Percentiles rank a stretch among this genome's conserved stretches.
Conservation (phyloP, 805 yeast genomes). For the Monosporozyma siamensis region DNA sequence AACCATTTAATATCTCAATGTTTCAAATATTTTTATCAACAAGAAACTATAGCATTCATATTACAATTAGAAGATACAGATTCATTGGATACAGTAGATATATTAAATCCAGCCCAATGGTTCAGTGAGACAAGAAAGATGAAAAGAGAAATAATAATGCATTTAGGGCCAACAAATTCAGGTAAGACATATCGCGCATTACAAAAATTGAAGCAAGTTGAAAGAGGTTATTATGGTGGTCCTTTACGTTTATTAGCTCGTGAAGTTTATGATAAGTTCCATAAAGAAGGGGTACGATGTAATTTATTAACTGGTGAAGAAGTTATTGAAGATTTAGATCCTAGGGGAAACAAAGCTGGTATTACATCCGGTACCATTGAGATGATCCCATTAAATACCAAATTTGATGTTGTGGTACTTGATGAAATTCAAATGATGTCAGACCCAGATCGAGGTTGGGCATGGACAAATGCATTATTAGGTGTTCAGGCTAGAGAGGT, state of each 20-base stretch:
- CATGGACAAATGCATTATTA: conserved; percentile 86
- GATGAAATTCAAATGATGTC: conserved; percentile 96
- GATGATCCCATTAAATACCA: conserved; percentile 64
- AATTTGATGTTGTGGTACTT: conserved; percentile 78
- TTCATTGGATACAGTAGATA: conserved; percentile 29
- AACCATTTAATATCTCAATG: conserved; percentile 11
- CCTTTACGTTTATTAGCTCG: conserved; percentile 86
- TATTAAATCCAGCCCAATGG: conserved; percentile 63
- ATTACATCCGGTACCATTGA: conserved; percentile 86
- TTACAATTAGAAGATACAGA: conserved; percentile 4
- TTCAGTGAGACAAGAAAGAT: conserved; percentile 77
- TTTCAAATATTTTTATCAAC: conserved; percentile 16
- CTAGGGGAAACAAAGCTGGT: conserved; percentile 61
- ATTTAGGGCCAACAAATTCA: conserved; percentile 94
- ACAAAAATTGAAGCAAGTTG: conserved; percentile 50
- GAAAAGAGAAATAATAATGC: conserved; percentile 76
- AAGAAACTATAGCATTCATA: conserved; percentile 17
- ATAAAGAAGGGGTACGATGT: conserved; percentile 55
- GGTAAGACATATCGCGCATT: conserved; percentile 89
- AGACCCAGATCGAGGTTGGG: conserved; percentile 73
- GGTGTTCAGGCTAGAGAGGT: conserved; percentile 81
- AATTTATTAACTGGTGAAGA: conserved; percentile 96
- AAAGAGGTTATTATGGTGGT: conserved; percentile 86
- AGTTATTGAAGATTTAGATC: conserved; percentile 60
- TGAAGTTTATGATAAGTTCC: conserved; percentile 80